Conservation (phyloP, 768 basidiomycete genomes). For the Russula abietina region DNA sequence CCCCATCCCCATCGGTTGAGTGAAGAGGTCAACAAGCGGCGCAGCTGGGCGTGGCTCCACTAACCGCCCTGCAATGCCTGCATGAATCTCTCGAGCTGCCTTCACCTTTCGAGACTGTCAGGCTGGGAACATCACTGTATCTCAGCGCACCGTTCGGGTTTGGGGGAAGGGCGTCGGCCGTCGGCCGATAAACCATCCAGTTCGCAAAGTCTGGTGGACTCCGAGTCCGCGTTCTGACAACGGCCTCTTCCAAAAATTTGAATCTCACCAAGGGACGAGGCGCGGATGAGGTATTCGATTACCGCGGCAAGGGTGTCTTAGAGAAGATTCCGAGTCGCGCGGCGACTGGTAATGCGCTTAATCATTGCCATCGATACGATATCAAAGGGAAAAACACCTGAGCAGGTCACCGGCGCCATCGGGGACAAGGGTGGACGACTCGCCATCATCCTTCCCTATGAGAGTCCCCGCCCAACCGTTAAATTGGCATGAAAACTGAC, state of each 20-base stretch:
- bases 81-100: slow-evolving; percentile 19
- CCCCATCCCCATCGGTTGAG: slow-evolving; percentile 22
- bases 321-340: slow-evolving; percentile 29
- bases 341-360: slow-evolving; percentile 23
- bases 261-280: slow-evolving; percentile 34
- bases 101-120: slow-evolving; percentile 12
- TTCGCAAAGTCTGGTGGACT: slow-evolving; percentile 32
- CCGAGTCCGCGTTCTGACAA: slow-evolving; percentile 30
- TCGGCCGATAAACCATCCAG: slow-evolving; percentile 34
- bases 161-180: slow-evolving; percentile 29
- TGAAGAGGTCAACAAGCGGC: too few relatives aligned
- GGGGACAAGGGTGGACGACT: slow-evolving; percentile 22
- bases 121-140: neutral
- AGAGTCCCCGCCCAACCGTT: slow-evolving; percentile 7
- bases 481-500: neutral
- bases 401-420: slow-evolving; percentile 14
- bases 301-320: slow-evolving; percentile 28
- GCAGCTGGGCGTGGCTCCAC: slow-evolving; percentile 17
- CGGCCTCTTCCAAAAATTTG: slow-evolving; percentile 34
- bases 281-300: slow-evolving; percentile 34
- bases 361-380: slow-evolving; percentile 26
- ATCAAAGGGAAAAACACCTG: slow-evolving; percentile 8
- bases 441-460: slow-evolving; percentile 11
- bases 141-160: slow-evolving; percentile 10
- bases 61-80: slow-evolving; percentile 21